phyloP scores from a whole-genome alignment of 257 asterid species.

The Paulownia fortunei region DNA sequence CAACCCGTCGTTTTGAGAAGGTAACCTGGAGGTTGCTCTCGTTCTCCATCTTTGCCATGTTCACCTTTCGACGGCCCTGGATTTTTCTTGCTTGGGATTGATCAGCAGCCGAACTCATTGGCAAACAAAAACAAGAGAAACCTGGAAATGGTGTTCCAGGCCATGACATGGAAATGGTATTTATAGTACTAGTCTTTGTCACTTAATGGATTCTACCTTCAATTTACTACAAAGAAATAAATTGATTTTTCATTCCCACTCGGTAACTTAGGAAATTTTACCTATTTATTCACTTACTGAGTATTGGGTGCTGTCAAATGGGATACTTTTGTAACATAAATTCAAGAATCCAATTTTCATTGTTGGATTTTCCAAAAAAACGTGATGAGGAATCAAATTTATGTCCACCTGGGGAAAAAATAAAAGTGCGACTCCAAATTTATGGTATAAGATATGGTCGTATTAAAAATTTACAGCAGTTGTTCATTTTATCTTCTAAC shows the following conservation, averaged over 20 bases:
- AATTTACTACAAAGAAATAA: background rate
- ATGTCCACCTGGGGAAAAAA: background rate
- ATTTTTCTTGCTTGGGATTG: constrained; percentile 6
- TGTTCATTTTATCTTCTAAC: background rate
- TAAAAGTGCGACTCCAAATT: background rate
- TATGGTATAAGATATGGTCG: background rate
- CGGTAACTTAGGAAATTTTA: background rate
- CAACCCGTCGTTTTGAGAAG: constrained; percentile 51
- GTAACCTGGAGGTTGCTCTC: constrained; percentile 55
- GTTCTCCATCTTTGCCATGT: constrained; percentile 48
- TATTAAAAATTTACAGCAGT: background rate
- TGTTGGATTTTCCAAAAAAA: background rate
- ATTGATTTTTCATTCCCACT: background rate
- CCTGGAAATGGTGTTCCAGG: background rate
- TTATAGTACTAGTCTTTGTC: background rate
- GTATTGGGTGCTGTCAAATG: background rate
- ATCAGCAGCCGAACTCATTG: constrained; percentile 19
- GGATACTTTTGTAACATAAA: background rate
- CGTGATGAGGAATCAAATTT: background rate
- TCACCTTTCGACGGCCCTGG: constrained; percentile 49
- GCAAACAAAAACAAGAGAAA: background rate
- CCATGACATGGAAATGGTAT: background rate
- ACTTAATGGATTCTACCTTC: background rate
- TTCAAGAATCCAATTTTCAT: background rate
- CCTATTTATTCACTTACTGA: background rate